Percentiles rank a stretch among this genome's conserved stretches.
phyloP scores from a whole-genome alignment of 148 eudicot genomes.

The Rhododendron molle region DNA sequence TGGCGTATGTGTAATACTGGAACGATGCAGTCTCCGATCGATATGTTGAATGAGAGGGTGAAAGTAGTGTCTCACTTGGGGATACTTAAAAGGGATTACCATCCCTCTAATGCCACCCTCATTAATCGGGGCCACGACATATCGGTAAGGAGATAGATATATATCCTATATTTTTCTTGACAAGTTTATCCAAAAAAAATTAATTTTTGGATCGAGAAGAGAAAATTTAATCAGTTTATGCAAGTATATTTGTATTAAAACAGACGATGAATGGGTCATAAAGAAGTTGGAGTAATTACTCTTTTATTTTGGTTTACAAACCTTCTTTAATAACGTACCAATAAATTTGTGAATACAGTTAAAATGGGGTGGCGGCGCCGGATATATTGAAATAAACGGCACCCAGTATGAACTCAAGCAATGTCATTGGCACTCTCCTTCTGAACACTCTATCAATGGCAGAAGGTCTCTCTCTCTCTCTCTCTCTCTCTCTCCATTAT shows the following conservation, averaged over 20 bases:
- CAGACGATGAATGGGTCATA: too few species aligned
- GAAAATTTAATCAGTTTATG: too few species aligned
- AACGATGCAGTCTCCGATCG: conserved; percentile 45
- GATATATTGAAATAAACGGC: conserved; percentile 15
- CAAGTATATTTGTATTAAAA: too few species aligned
- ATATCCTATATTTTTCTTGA: not conserved
- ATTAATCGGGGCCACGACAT: conserved; percentile 43
- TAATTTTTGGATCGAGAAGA: too few species aligned
- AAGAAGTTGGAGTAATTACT: not conserved
- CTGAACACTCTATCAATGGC: conserved; percentile 34
- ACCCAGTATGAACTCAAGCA: conserved; percentile 19
- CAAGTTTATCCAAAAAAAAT: not conserved
- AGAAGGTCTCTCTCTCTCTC: not conserved
- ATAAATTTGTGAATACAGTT: conserved; percentile 15
- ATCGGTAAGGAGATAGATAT: conserved; percentile 28
- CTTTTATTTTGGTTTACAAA: not conserved
- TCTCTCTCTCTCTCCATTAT: not conserved
- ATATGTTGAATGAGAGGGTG: conserved; percentile 25
- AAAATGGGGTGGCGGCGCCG: conserved; percentile 12
- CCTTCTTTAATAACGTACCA: not conserved
- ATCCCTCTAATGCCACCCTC: conserved; percentile 36
- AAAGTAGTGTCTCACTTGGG: conserved; percentile 23
- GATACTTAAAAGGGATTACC: conserved; percentile 17
- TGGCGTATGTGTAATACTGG: conserved; percentile 34
- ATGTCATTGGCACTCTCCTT: conserved; percentile 31